These are phyloP conservation scores for Actinomortierella ambigua DNA, from an alignment of 371 early-diverging fungal genomes.

Conservation along the genomic window DNA sequence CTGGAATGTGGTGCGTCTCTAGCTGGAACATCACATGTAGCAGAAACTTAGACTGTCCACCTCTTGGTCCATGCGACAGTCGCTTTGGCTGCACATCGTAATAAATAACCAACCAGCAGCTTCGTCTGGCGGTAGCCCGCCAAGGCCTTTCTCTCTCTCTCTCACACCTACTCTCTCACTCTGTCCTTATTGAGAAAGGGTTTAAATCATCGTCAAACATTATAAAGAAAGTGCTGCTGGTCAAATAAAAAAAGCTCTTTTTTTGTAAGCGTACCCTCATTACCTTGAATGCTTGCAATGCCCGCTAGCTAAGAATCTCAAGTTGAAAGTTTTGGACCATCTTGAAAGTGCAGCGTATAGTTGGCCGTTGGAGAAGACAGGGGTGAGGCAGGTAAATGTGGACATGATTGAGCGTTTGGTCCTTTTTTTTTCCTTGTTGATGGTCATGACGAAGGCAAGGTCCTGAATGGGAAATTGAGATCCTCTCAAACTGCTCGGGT, in stretches of 20 bases:
- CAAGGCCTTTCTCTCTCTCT: too few relatives aligned
- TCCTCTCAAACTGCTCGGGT: conserved; percentile 7
- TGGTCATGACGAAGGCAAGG: conserved; percentile 39
- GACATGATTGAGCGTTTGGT: conserved; percentile 25
- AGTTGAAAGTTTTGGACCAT: neutral
- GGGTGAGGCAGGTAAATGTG: conserved; percentile 13
- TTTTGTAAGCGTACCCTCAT: neutral
- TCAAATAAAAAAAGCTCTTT: conserved; percentile 6
- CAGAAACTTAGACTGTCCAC: too few relatives aligned
- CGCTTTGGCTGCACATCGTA: too few relatives aligned
- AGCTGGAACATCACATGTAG: too few relatives aligned
- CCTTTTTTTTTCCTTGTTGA: conserved; percentile 41
- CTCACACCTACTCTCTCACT: too few relatives aligned
- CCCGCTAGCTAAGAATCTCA: conserved; percentile 4
- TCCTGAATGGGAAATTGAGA: conserved; percentile 29
- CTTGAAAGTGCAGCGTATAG: conserved; percentile 30
- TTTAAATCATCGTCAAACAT: too few relatives aligned
- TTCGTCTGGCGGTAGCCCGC: too few relatives aligned
- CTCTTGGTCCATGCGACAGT: too few relatives aligned
- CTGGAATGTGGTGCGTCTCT: too few relatives aligned
- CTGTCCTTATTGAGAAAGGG: too few relatives aligned
- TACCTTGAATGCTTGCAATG: neutral
- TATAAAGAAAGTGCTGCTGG: neutral
- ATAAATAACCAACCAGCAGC: too few relatives aligned
- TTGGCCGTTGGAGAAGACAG: conserved; percentile 28